These are phyloP conservation scores for Albugo candida DNA, from an alignment of 352 stramenopile genomes.

Conservation along the genomic window DNA sequence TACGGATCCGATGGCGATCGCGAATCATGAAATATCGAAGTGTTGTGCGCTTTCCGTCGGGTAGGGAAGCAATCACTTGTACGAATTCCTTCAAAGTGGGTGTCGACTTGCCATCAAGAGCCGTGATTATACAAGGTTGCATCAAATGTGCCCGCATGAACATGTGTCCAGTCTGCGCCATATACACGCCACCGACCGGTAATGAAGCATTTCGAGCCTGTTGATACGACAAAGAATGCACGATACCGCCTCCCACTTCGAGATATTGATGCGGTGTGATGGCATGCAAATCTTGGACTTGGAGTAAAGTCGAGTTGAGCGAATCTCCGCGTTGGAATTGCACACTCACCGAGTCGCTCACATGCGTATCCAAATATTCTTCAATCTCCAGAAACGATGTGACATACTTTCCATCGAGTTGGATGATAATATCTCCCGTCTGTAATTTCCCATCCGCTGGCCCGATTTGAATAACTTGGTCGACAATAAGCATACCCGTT, in stretches of 20 bases:
- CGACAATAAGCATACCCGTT: conserved; percentile 79
- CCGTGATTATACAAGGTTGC: conserved; percentile 75
- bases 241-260: conserved; percentile 66
- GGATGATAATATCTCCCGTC: conserved; percentile 73
- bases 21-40: conserved; percentile 76
- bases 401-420: conserved; percentile 45
- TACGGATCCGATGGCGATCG: conserved; percentile 67
- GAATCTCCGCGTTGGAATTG: conserved; percentile 58
- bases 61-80: conserved; percentile 37
- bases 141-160: conserved; percentile 75
- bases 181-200: conserved; percentile 51
- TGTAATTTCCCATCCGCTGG: conserved; percentile 54
- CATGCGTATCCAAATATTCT: conserved; percentile 44
- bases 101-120: conserved; percentile 58
- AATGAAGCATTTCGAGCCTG: conserved; percentile 72
- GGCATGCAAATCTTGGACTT: conserved; percentile 51
- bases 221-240: conserved; percentile 80
- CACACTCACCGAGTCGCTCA: conserved; percentile 39
- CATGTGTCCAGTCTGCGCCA: conserved; percentile 81
- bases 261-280: conserved; percentile 74
- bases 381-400: conserved; percentile 78
- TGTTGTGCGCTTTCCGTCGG: conserved; percentile 64
- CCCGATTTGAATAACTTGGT: conserved; percentile 69
- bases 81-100: conserved; percentile 71
- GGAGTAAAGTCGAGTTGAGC: conserved; percentile 21